Evolutionary conservation across 208 protist species (phyloP), one percentile per base, ranked within the genome.

Genomic region (Leishmania mexicana): DNA sequence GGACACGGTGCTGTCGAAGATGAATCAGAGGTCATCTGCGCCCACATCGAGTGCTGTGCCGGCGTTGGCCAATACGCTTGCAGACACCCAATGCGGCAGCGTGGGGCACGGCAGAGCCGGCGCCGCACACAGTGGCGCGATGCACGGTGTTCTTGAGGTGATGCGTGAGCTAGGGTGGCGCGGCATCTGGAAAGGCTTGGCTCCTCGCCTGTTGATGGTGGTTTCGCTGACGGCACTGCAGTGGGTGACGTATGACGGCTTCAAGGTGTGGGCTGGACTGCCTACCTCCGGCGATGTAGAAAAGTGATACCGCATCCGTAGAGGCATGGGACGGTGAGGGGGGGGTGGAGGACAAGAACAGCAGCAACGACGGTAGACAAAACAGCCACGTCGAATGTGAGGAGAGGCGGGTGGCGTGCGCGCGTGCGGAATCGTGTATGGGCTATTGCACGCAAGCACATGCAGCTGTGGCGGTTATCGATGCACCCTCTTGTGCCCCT

Each of bases 211-310:
- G 73, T 40, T 99, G 65, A 99, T 99, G 97, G 94, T 99, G 76
- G 93, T 93, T 76, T 88, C 90, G 68, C 87, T 99, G 58, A 99
- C 97, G n/a, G 95, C 95, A 62, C 74, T 98, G 60, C 98, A 99
- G 92, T 99, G 94, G 96, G 88, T 92, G 40, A 92, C 99, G 72
- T 99, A 99, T 83, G 98, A 99, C 83, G 81, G 78, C 49, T 94
- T 96, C 81, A 97, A 97, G 83, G 87, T 96, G 28, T 79, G 85
- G 72, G 81, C 91, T 11, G 94, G 94, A 10, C 73, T 97, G 21
- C 85, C 91, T 1, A 86, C 91, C 1, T 90, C 94, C 1, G 90
- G 90, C 24, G 75, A 62, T 54, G 40, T 28, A 21, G 38, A 40
- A 19, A 45, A 76, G 28, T 45, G 31, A 64, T 31, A 31, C 62